Percentiles rank a stretch among this genome's conserved stretches.
Evolutionary conservation across 495 filamentous ascomycete species (phyloP).

Genomic region (Penicillium steckii): DNA sequence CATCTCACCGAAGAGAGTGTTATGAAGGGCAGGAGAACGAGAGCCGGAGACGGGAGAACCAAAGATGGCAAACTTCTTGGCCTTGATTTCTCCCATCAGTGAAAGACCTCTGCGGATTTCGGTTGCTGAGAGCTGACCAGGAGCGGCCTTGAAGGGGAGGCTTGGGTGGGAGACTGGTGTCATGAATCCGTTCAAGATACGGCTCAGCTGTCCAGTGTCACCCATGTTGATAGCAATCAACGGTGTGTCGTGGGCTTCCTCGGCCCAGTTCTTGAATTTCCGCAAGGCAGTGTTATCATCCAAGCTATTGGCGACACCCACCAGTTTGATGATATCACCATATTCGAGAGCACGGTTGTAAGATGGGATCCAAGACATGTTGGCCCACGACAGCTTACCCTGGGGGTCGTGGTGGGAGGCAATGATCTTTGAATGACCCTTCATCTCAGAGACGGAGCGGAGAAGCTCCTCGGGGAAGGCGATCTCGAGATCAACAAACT

Average conservation of each 20-base stretch:
- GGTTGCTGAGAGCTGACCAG: conserved; percentile 86
- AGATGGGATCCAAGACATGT: conserved; percentile 81
- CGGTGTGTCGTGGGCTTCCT: conserved; percentile 67
- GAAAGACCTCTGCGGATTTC: conserved; percentile 80
- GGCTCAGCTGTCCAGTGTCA: conserved; percentile 77
- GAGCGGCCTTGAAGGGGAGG: conserved; percentile 88
- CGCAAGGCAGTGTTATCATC: conserved; percentile 85
- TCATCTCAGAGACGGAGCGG: conserved; percentile 61
- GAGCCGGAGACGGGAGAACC: conserved; percentile 80
- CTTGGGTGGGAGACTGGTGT: conserved; percentile 92
- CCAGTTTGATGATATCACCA: conserved; percentile 92
- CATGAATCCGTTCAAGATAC: conserved; percentile 88
- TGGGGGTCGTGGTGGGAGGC: conserved; percentile 92
- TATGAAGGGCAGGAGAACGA: conserved; percentile 85
- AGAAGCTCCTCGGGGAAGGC: conserved; percentile 75
- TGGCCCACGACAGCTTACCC: conserved; percentile 77
- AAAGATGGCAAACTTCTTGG: conserved; percentile 80
- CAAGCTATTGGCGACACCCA: conserved; percentile 73
- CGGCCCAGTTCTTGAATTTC: conserved; percentile 77
- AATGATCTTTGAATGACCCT: conserved; percentile 78
- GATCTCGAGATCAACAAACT: conserved; percentile 94
- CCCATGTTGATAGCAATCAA: conserved; percentile 98
- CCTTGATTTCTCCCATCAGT: conserved; percentile 75
- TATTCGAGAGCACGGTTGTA: conserved; percentile 85
- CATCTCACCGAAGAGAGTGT: conserved; percentile 71